Conservation (phyloP, 345 rosid genomes). For the Isatis tinctoria region DNA sequence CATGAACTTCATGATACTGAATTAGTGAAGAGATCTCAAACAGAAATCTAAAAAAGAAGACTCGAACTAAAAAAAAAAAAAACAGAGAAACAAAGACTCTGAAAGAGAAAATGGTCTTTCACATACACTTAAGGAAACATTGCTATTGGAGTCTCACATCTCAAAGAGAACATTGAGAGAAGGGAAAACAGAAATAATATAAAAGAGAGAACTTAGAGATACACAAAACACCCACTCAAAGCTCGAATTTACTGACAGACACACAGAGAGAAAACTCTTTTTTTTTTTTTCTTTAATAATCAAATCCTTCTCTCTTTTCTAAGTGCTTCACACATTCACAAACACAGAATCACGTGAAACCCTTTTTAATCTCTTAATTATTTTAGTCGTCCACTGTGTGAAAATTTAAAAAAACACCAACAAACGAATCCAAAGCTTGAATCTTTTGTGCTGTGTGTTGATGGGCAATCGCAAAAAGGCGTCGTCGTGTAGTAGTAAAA, state of each 20-base stretch:
- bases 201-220: constrained; percentile 27
- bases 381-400: background rate
- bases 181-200: background rate
- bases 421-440: constrained; percentile 34
- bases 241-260: constrained; percentile 61
- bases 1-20: constrained; percentile 74
- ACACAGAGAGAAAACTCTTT: constrained; percentile 33
- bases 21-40: constrained; percentile 2
- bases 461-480: background rate
- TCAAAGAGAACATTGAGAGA: constrained; percentile 31
- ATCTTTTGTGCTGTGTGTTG: constrained; percentile 2
- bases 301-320: constrained; percentile 32
- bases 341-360: constrained; percentile 35
- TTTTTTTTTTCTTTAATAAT: constrained; percentile 29
- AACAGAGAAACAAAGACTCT: constrained; percentile 16
- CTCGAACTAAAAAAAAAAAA: too few species aligned
- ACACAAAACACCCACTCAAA: constrained; percentile 55
- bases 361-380: background rate
- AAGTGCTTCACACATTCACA: constrained; percentile 40
- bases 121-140: constrained; percentile 38
- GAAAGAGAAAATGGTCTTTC: background rate
- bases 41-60: background rate
- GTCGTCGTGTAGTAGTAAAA: constrained; percentile 15
- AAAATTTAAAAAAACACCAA: background rate
- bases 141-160: constrained; percentile 35